Conservation (phyloP, 2,329 filamentous ascomycete genomes). For the Talaromyces sp. region DNA sequence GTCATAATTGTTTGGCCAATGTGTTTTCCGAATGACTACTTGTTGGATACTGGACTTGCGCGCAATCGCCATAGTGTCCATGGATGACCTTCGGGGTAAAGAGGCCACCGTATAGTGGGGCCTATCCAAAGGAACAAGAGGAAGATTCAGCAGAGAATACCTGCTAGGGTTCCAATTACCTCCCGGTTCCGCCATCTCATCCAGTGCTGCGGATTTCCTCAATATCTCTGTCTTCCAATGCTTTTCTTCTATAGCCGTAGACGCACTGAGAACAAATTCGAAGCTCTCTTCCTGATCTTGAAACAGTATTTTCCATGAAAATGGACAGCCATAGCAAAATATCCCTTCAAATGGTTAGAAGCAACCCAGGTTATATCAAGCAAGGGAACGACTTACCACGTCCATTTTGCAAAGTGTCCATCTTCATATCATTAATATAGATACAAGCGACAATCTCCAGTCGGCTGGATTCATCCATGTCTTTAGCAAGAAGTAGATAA, state of each 20-base stretch:
- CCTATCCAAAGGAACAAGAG: constrained; percentile 73
- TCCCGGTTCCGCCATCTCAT: constrained; percentile 53
- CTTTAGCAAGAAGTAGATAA: constrained; percentile 74
- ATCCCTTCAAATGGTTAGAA: constrained; percentile 59
- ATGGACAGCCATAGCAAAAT: constrained; percentile 81
- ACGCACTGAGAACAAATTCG: constrained; percentile 85
- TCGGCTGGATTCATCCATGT: constrained; percentile 63
- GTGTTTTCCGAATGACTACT: constrained; percentile 85
- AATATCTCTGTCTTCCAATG: constrained; percentile 76
- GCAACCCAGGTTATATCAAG: background rate
- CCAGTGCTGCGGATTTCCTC: constrained; percentile 54
- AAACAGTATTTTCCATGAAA: constrained; percentile 91
- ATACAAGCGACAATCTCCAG: constrained; percentile 79
- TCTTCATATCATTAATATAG: constrained; percentile 52
- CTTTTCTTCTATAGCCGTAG: constrained; percentile 75
- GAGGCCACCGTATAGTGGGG: constrained; percentile 72
- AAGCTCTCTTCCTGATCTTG: constrained; percentile 75
- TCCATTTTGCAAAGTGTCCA: constrained; percentile 39
- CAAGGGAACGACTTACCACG: constrained; percentile 32
- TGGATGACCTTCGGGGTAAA: constrained; percentile 63
- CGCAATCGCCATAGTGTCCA: constrained; percentile 76
- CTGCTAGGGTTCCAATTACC: constrained; percentile 29
- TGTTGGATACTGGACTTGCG: constrained; percentile 71
- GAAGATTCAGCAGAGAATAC: constrained; percentile 57
- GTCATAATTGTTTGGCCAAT: constrained; percentile 62